A percentile compares a stretch with the other conserved stretches of the same genome.
Evolutionary conservation across 805 yeast genomes (phyloP).

Genomic region (Zygosaccharomyces bisporus): DNA sequence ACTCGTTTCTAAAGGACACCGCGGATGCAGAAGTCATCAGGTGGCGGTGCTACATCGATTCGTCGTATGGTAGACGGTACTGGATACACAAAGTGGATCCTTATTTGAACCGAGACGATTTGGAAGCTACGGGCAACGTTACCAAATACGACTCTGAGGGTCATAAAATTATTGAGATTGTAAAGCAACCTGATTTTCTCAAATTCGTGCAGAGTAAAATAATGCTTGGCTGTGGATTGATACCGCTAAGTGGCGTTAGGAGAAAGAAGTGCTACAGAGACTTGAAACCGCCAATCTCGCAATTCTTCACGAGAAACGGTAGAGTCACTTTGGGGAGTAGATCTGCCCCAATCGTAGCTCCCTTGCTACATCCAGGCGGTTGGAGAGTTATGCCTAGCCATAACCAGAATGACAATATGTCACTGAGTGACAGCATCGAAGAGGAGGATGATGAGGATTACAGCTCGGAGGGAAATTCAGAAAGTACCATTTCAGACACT

Average conservation of each 20-base stretch:
- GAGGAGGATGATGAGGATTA: constrained; percentile 9
- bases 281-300: constrained; percentile 35
- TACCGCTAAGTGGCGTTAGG: constrained; percentile 28
- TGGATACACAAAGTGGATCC: constrained; percentile 62
- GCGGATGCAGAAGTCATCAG: constrained; percentile 23
- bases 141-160: constrained; percentile 66
- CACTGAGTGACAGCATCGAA: constrained; percentile 7
- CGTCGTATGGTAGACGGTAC: constrained; percentile 63
- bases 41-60: constrained; percentile 36
- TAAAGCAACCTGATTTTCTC: constrained; percentile 40
- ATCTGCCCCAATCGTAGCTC: constrained; percentile 24
- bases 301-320: constrained; percentile 33
- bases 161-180: constrained; percentile 45
- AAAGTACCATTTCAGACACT: constrained; percentile 5
- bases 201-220: constrained; percentile 41
- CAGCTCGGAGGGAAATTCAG: constrained; percentile 5
- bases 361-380: constrained; percentile 35
- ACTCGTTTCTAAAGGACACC: constrained; percentile 23
- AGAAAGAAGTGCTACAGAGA: constrained; percentile 32
- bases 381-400: constrained; percentile 33
- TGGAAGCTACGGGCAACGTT: constrained; percentile 36
- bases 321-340: constrained; percentile 26
- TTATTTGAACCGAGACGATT: constrained; percentile 35
- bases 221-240: constrained; percentile 37
- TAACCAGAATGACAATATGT: constrained; percentile 14